phyloP scores from a whole-genome alignment of 495 filamentous ascomycete species.

The Pseudomonodictys pantanalensis region DNA sequence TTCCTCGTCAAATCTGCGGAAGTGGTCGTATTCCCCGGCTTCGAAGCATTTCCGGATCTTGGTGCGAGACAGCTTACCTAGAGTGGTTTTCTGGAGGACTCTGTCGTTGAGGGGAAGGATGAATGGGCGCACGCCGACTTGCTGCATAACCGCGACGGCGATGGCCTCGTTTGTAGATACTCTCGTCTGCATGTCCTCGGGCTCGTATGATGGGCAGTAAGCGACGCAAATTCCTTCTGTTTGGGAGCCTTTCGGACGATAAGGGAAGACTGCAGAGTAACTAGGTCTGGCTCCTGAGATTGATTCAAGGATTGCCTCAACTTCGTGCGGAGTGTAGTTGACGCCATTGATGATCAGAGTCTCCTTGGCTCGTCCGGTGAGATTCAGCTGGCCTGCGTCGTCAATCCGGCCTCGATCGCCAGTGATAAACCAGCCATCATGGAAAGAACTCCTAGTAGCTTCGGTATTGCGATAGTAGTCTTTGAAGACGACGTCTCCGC shows the following conservation, averaged over 20 bases:
- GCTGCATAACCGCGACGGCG: background rate
- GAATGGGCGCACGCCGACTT: background rate
- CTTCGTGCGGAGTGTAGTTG: conserved; percentile 46
- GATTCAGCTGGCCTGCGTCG: background rate
- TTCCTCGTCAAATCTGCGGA: too few species aligned
- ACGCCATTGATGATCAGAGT: conserved; percentile 49
- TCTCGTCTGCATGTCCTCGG: background rate
- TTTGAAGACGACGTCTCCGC: conserved; percentile 6
- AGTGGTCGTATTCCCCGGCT: background rate
- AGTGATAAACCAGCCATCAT: conserved; percentile 21
- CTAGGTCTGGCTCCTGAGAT: background rate
- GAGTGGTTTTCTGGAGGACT: background rate
- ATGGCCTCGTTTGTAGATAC: background rate
- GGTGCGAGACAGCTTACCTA: background rate
- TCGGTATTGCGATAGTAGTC: conserved; percentile 13
- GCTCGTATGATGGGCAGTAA: background rate
- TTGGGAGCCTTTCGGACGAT: conserved; percentile 30
- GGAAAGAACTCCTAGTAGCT: conserved; percentile 13
- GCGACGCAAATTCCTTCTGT: conserved; percentile 26
- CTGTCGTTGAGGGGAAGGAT: background rate
- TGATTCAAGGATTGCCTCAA: conserved; percentile 47
- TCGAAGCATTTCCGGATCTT: background rate
- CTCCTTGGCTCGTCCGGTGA: conserved; percentile 11
- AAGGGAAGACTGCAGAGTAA: conserved; percentile 30
- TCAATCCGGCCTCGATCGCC: conserved; percentile 23